These are phyloP conservation scores for Sporisorium graminicola DNA, from an alignment of 1,284 basidiomycete genomes.

Conservation along the genomic window DNA sequence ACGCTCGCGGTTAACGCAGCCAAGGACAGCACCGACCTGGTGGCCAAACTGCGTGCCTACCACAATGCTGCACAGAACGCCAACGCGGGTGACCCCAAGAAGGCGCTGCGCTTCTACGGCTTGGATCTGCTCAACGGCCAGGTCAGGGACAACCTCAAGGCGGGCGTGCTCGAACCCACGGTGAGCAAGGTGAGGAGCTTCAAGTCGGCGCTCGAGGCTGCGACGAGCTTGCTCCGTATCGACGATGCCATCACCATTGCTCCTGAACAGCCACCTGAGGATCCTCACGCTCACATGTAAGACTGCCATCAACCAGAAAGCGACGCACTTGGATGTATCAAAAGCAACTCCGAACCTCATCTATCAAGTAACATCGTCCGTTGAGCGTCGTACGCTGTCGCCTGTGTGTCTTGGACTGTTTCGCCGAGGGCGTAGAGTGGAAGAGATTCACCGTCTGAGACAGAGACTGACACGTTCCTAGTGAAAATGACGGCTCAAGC, in stretches of 20 bases:
- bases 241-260: conserved; percentile 77
- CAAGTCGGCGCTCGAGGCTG: conserved; percentile 96
- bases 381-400: background rate
- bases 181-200: conserved; percentile 96
- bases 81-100: conserved; percentile 91
- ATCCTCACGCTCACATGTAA: conserved; percentile 69
- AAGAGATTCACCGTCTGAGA: too few relatives aligned
- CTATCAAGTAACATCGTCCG: background rate
- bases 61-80: conserved; percentile 91
- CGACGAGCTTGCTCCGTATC: conserved; percentile 92
- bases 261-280: conserved; percentile 64
- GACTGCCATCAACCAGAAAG: too few relatives aligned
- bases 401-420: background rate
- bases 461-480: too few relatives aligned
- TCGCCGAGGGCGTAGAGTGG: too few relatives aligned
- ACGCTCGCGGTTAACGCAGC: conserved; percentile 97
- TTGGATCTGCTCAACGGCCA: conserved; percentile 94
- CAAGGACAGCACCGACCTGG: conserved; percentile 97
- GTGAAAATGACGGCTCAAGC: background rate
- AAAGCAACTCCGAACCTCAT: background rate
- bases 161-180: conserved; percentile 95
- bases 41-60: conserved; percentile 95
- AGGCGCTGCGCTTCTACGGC: conserved; percentile 91
- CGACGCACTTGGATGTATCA: conserved; percentile 6
- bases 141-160: conserved; percentile 92